Base-by-base conservation (phyloP, 2,329 filamentous ascomycete species). In the Nigrograna mackinnonii region DNA sequence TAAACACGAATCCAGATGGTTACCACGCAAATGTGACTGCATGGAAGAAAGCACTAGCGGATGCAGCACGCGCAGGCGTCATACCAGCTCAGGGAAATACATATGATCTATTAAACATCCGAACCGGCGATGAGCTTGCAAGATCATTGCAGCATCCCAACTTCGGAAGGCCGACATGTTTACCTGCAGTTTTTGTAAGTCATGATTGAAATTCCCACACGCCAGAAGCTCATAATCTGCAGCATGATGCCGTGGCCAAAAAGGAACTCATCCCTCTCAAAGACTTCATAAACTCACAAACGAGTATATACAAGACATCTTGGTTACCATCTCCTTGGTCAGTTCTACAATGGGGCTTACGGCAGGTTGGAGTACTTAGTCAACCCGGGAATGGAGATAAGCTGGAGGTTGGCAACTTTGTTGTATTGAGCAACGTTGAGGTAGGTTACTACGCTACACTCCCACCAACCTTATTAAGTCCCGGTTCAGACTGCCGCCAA, bases 1-100 rank as follows among this genome's bases (percentile, higher is more conserved):
- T 79, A 57, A 82, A 79, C 28, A 82, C 87, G 17, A 95, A 96
- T 62, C 89, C 90, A 1, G 89, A 95, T 66, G 90, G 89, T 58
- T 96, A 90, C 72, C 73, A 77, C 16, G 89, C 90, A 32, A 96
- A 96, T 65, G 76, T 89, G 31, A 72, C 79, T 5, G 88, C 89
- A 39, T 96, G 91, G 91, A 83, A 85, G 44, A 79, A 80, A 28
- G 90, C 84, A 2, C 77, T 96, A 31, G 78, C 82, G n/a, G 76
- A 81, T 38, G 86, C 90, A 1, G 78, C 85, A 1, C 76, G 82
- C 48, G 79, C 79, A 14, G 90, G 89, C 17, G 69, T 79, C 20
- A 69, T 84, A 6, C 75, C 78, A 0, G 62, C 69, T 4, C 55
- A 62, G 36, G 62, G 60, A 18, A 55, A 49, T 6, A 61, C 61